phyloP scores from a whole-genome alignment of 257 asterid species.

The Parsonsia alboflavescens region DNA sequence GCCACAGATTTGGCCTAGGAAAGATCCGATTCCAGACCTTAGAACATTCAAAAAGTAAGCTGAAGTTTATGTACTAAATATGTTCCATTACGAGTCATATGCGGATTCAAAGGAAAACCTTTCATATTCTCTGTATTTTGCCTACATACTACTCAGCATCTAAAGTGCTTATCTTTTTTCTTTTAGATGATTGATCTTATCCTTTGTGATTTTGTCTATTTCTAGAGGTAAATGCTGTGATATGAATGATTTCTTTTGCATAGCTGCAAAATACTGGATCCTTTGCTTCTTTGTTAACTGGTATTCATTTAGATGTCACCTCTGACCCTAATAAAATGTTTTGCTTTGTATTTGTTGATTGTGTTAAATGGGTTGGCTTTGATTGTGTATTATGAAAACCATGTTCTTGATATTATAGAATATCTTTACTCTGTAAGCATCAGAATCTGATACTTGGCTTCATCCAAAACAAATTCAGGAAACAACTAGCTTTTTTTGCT shows the following conservation, averaged over 20 bases:
- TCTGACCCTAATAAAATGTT: neutral
- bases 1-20: slow-evolving; percentile 93
- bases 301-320: neutral
- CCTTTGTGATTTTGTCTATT: neutral
- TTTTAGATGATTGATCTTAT: neutral
- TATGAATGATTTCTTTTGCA: neutral
- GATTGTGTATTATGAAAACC: neutral
- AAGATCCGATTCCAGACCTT: slow-evolving; percentile 44
- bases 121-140: neutral
- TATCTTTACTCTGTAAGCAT: neutral
- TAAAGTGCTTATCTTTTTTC: neutral
- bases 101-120: neutral
- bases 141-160: neutral
- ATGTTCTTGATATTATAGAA: neutral
- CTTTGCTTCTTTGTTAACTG: neutral
- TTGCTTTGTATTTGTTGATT: neutral
- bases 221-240: neutral
- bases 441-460: slow-evolving; percentile 6
- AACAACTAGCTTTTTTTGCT: slow-evolving; percentile 66
- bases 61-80: slow-evolving; percentile 10
- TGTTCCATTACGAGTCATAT: neutral
- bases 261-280: neutral
- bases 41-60: slow-evolving; percentile 46
- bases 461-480: slow-evolving; percentile 36
- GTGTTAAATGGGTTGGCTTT: neutral